These are phyloP conservation scores for Debaryomycetaceae sp. DNA, from an alignment of 1,139 yeast genomes.

Conservation along the genomic window DNA sequence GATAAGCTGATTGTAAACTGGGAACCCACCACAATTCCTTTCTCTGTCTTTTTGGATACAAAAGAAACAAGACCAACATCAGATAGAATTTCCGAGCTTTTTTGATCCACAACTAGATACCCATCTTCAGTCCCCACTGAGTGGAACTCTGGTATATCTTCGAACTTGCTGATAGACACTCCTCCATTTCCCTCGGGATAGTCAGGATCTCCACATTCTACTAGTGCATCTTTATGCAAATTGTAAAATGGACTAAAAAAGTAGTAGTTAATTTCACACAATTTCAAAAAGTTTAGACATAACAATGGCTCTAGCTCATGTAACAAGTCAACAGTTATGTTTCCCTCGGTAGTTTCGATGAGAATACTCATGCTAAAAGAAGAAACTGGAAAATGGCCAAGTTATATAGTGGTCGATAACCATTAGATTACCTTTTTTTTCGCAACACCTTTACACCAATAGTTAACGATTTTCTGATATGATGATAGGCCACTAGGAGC, in stretches of 20 bases:
- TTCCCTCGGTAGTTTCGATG: conserved; percentile 53
- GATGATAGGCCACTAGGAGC: too few species aligned
- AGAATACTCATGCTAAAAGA: conserved; percentile 48
- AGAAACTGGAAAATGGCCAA: background rate
- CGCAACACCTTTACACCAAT: conserved; percentile 1
- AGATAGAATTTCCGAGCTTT: background rate
- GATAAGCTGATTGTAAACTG: conserved; percentile 26
- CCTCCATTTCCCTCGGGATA: conserved; percentile 36
- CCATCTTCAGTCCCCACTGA: background rate
- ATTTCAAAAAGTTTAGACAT: conserved; percentile 48
- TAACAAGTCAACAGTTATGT: conserved; percentile 51
- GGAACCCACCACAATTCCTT: conserved; percentile 17
- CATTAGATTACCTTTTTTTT: background rate
- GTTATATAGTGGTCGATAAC: background rate
- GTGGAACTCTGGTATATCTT: conserved; percentile 3
- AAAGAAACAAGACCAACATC: conserved; percentile 33
- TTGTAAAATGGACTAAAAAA: conserved; percentile 49
- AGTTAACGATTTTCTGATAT: too few species aligned
- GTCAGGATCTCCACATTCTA: conserved; percentile 48
- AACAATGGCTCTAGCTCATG: conserved; percentile 32
- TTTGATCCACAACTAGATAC: conserved; percentile 3
- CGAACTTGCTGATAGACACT: conserved; percentile 10
- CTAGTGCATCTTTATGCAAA: conserved; percentile 32
- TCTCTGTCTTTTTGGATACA: conserved; percentile 13
- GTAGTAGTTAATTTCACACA: conserved; percentile 53